Percentiles rank a stretch among this genome's conserved stretches.
Evolutionary conservation across 768 basidiomycete species (phyloP).

Genomic region (Nidularia pulvinata): DNA sequence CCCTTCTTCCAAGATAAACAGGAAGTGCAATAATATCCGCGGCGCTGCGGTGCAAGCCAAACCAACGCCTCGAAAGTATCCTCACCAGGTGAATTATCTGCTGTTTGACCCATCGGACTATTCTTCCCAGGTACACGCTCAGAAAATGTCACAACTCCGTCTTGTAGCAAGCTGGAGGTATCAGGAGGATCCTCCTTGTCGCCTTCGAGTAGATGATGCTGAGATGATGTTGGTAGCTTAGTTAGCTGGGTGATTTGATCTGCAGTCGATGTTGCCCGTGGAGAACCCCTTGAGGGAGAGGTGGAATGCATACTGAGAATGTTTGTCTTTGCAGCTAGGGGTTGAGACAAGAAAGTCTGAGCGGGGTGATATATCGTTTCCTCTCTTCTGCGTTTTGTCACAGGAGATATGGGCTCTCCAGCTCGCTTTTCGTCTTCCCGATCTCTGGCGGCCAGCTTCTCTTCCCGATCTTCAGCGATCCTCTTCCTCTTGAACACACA

Average conservation of each 20-base stretch:
- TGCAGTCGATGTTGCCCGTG: too few species aligned
- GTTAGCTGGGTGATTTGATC: too few species aligned
- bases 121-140: too few species aligned
- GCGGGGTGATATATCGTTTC: not conserved
- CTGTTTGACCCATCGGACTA: too few species aligned
- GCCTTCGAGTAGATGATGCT: too few species aligned
- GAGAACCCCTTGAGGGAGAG: too few species aligned
- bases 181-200: too few species aligned
- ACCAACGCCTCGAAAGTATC: slow-evolving; percentile 10
- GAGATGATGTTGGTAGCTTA: too few species aligned
- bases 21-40: slow-evolving; percentile 9
- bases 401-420: not conserved
- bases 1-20: slow-evolving; percentile 25
- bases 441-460: slow-evolving; percentile 28
- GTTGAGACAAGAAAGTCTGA: not conserved
- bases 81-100: too few species aligned
- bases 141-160: too few species aligned
- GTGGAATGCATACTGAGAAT: too few species aligned
- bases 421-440: slow-evolving; percentile 3
- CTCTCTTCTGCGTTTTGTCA: not conserved
- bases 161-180: too few species aligned
- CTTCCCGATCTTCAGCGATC: slow-evolving; percentile 38
- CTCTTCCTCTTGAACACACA: slow-evolving; percentile 35
- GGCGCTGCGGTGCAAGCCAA: slow-evolving; percentile 16
- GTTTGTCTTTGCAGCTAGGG: not conserved